phyloP scores from a whole-genome alignment of 495 filamentous ascomycete genomes.

The Trichoderma parareesei region DNA sequence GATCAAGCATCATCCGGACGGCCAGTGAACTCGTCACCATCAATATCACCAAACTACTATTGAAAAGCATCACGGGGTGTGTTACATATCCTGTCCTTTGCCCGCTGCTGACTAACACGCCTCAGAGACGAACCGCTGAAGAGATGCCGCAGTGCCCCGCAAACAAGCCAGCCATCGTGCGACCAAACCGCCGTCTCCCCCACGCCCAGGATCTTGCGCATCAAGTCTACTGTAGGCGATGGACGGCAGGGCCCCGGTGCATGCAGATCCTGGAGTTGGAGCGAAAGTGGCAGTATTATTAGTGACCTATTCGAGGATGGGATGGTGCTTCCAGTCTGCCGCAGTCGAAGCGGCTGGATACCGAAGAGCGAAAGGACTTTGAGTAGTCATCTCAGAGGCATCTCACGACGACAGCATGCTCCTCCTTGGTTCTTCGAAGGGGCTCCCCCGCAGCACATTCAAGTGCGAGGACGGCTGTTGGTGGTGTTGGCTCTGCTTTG shows the following conservation, averaged over 20 bases:
- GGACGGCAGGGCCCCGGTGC: neutral
- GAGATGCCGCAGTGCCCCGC: neutral
- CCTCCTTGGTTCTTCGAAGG: neutral
- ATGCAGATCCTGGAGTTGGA: neutral
- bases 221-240: neutral
- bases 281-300: neutral
- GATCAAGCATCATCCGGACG: too few species aligned
- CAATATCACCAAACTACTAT: too few species aligned
- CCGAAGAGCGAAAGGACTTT: too few species aligned
- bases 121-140: neutral
- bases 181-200: neutral
- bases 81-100: neutral
- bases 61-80: too few species aligned
- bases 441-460: neutral
- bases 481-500: neutral
- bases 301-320: too few species aligned
- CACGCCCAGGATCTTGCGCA: conserved; percentile 5
- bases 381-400: neutral
- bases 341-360: too few species aligned
- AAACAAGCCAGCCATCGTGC: neutral
- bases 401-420: neutral
- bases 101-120: neutral
- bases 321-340: too few species aligned
- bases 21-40: too few species aligned
- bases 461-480: neutral